These are phyloP conservation scores for Boletus reticulatus DNA, from an alignment of 768 basidiomycete species.

Conservation along the genomic window DNA sequence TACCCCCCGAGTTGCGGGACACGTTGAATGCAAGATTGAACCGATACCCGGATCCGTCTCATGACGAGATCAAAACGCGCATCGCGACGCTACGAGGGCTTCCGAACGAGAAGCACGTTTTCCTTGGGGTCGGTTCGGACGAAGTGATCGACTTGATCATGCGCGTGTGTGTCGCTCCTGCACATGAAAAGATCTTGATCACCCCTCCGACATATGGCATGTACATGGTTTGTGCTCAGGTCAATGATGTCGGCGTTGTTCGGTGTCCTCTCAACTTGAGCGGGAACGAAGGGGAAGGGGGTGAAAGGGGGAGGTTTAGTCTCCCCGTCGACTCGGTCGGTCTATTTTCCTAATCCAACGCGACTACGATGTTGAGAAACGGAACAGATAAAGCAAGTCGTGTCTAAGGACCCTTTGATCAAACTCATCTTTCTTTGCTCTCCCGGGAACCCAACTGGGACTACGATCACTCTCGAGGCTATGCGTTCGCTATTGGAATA, in stretches of 20 bases:
- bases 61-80: conserved; percentile 71
- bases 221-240: conserved; percentile 92
- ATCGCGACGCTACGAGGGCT: conserved; percentile 74
- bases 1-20: conserved; percentile 35
- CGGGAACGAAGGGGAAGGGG: conserved; percentile 66
- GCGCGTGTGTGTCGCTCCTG: conserved; percentile 82
- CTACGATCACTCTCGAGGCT: conserved; percentile 68
- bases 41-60: conserved; percentile 92
- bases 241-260: conserved; percentile 87
- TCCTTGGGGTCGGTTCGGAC: conserved; percentile 95
- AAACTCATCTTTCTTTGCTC: conserved; percentile 95
- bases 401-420: conserved; percentile 71
- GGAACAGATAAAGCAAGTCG: conserved; percentile 62
- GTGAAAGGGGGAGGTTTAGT: conserved; percentile 70
- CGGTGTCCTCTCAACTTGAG: conserved; percentile 68
- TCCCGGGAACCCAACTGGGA: conserved; percentile 96
- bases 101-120: conserved; percentile 64
- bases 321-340: conserved; percentile 71
- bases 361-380: neutral
- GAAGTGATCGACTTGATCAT: conserved; percentile 95
- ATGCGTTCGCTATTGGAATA: conserved; percentile 74
- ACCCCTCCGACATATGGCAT: conserved; percentile 98
- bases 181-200: conserved; percentile 76
- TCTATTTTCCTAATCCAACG: conserved; percentile 5
- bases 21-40: conserved; percentile 60